A percentile compares a stretch with the other conserved stretches of the same genome.
Evolutionary conservation across 768 basidiomycete species (phyloP).

Genomic region (Trichaptum fuscoviolaceum): DNA sequence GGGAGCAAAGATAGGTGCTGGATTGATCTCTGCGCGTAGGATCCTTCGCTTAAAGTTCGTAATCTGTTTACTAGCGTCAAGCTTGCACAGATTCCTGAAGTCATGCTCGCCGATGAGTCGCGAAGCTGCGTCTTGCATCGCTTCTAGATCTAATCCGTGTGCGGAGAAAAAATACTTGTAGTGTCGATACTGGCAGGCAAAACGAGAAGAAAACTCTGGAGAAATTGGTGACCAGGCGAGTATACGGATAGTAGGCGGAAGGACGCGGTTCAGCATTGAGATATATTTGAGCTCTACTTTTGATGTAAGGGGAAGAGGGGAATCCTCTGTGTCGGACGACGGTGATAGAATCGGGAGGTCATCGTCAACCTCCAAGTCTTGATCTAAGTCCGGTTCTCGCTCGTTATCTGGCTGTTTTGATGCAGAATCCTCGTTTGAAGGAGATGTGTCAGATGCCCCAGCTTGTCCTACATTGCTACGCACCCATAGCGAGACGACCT

Average conservation of each 20-base stretch:
- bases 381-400: neutral
- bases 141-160: conserved; percentile 55
- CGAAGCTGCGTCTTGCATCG: conserved; percentile 71
- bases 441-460: neutral
- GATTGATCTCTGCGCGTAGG: conserved; percentile 56
- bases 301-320: conserved; percentile 1
- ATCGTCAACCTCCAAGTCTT: conserved; percentile 27
- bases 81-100: conserved; percentile 92
- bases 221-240: conserved; percentile 92
- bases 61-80: conserved; percentile 90
- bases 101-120: conserved; percentile 85
- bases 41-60: conserved; percentile 70
- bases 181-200: conserved; percentile 80
- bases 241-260: conserved; percentile 86
- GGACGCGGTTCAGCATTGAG: conserved; percentile 74
- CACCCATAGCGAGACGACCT: conserved; percentile 90
- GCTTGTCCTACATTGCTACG: conserved; percentile 51
- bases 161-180: conserved; percentile 97
- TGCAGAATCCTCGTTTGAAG: neutral
- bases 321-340: conserved; percentile 14
- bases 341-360: conserved; percentile 10
- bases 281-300: conserved; percentile 69
- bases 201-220: conserved; percentile 78
- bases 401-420: neutral
- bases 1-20: conserved; percentile 23